A percentile compares a stretch with the other conserved stretches of the same genome.
phyloP scores from a whole-genome alignment of 192 early-diverging fungal species.

The Paraglomus occultum region DNA sequence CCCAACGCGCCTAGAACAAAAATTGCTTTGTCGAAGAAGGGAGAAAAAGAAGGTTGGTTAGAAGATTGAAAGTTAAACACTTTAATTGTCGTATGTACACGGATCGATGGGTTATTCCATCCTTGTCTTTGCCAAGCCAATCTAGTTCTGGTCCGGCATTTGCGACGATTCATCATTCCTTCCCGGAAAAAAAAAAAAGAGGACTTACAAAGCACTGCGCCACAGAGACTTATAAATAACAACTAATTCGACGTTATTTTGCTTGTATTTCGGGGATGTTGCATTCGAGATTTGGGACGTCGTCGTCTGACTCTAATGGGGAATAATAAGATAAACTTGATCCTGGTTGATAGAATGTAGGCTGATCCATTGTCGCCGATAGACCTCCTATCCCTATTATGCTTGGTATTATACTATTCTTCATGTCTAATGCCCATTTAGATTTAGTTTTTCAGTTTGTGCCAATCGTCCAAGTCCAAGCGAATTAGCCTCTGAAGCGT shows the following conservation, averaged over 20 bases:
- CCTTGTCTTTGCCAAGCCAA: too few species aligned
- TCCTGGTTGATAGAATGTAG: not conserved
- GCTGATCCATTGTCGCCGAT: too few species aligned
- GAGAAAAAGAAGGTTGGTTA: not conserved
- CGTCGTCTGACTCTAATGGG: not conserved
- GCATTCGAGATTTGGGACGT: not conserved
- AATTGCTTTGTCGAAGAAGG: not conserved
- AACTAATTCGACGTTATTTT: conserved; percentile 1
- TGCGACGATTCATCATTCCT: not conserved
- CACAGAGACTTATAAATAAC: not conserved
- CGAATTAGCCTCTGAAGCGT: not conserved
- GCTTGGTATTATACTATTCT: too few species aligned
- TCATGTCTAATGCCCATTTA: too few species aligned
- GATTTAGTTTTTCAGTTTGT: too few species aligned
- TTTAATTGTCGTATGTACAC: not conserved
- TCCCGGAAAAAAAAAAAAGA: not conserved
- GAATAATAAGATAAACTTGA: not conserved
- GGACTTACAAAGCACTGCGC: conserved; percentile 20
- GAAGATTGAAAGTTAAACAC: not conserved
- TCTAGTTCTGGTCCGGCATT: too few species aligned
- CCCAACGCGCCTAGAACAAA: conserved; percentile 21
- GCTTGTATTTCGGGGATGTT: conserved; percentile 17
- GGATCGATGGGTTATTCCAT: too few species aligned
- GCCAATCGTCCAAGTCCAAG: too few species aligned
- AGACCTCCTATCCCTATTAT: too few species aligned